Conservation (phyloP, 306 rosid genomes). For the Prunus kanzakura region DNA sequence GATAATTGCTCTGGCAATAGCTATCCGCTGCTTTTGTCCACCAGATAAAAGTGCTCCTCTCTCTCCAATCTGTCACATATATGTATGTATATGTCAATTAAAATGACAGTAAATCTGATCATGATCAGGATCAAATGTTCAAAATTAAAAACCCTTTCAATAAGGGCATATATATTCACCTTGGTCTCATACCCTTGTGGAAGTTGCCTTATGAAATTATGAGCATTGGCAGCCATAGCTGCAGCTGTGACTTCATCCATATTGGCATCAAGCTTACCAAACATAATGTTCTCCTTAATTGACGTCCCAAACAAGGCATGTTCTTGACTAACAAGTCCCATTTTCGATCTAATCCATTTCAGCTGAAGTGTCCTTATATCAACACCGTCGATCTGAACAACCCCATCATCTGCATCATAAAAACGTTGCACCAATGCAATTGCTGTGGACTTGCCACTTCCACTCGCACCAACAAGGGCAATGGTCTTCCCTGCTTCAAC, state of each 20-base stretch:
- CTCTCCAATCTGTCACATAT: conserved; percentile 65
- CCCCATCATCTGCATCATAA: conserved; percentile 73
- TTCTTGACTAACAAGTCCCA: conserved; percentile 97
- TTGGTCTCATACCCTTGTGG: conserved; percentile 94
- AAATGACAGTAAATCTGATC: not conserved
- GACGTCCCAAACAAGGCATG: conserved; percentile 95
- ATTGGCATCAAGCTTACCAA: conserved; percentile 83
- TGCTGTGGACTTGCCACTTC: conserved; percentile 92
- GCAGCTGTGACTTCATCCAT: conserved; percentile 82
- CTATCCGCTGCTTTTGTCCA: conserved; percentile 91
- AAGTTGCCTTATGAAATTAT: conserved; percentile 80
- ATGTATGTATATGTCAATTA: conserved; percentile 20
- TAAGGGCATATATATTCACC: conserved; percentile 30
- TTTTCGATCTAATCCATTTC: conserved; percentile 78
- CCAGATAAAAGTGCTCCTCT: conserved; percentile 89
- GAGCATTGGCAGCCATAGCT: conserved; percentile 88
- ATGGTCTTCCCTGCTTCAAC: conserved; percentile 83
- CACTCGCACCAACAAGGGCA: conserved; percentile 94
- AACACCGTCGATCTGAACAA: conserved; percentile 63
- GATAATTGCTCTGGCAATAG: conserved; percentile 91
- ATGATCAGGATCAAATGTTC: not conserved
- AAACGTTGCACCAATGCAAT: conserved; percentile 80
- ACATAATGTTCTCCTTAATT: conserved; percentile 77
- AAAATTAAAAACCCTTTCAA: not conserved
- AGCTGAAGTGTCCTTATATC: conserved; percentile 62